Evolutionary conservation across 2,329 filamentous ascomycete genomes (phyloP).

Genomic region (Penicillium sp.): DNA sequence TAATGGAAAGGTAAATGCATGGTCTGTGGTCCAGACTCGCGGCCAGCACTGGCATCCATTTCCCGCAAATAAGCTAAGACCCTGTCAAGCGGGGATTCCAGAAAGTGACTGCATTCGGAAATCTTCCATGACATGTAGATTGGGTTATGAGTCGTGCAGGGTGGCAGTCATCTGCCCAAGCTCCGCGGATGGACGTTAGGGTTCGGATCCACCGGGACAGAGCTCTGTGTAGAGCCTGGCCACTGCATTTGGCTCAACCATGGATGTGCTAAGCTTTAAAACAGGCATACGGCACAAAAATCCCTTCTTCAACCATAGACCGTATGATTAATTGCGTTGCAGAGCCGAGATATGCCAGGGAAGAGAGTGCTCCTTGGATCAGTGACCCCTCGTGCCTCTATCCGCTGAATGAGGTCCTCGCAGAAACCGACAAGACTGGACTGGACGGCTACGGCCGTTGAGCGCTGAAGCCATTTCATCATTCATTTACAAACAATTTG

Average conservation of each 20-base stretch:
- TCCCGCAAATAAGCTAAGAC: not conserved
- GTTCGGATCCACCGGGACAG: constrained; percentile 9
- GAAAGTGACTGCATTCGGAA: constrained; percentile 13
- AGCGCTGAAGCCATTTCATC: too few species aligned
- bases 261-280: not conserved
- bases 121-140: not conserved
- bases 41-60: too few species aligned
- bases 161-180: not conserved
- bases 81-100: constrained; percentile 4
- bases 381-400: too few species aligned
- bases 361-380: too few species aligned
- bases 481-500: too few species aligned
- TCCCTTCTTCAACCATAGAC: not conserved
- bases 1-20: too few species aligned
- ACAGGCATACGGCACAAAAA: not conserved
- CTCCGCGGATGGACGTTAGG: not conserved
- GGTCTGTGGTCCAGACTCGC: constrained; percentile 10
- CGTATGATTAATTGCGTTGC: not conserved
- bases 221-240: not conserved
- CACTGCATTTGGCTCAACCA: not conserved
- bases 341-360: not conserved
- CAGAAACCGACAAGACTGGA: too few species aligned
- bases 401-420: too few species aligned
- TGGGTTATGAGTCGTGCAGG: not conserved
- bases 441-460: too few species aligned